Evolutionary conservation across 1,284 basidiomycete species (phyloP).

Genomic region (Ustanciosporium gigantosporum): DNA sequence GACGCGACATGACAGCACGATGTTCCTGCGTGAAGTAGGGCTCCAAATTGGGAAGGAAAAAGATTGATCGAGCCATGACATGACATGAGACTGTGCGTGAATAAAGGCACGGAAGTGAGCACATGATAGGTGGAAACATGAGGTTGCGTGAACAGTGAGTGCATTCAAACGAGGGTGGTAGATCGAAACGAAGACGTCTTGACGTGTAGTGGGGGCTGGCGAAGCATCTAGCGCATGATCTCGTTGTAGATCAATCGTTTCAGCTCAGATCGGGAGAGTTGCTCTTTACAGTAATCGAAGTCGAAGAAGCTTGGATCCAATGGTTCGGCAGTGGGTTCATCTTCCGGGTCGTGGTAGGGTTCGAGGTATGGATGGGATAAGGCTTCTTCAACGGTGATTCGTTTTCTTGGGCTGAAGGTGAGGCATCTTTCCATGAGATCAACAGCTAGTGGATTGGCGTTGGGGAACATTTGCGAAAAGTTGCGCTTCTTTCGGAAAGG

Average conservation of each 20-base stretch:
- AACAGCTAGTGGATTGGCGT: slow-evolving; percentile 69
- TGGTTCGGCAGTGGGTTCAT: slow-evolving; percentile 56
- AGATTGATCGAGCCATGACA: too few species aligned
- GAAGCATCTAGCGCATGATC: too few species aligned
- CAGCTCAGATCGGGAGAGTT: slow-evolving; percentile 62
- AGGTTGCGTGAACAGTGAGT: too few species aligned
- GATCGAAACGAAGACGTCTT: too few species aligned
- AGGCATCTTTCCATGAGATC: slow-evolving; percentile 87
- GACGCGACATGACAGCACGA: too few species aligned
- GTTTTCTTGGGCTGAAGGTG: slow-evolving; percentile 66
- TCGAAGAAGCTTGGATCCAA: slow-evolving; percentile 58
- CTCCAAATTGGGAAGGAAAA: too few species aligned
- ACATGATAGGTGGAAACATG: too few species aligned
- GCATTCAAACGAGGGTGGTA: too few species aligned
- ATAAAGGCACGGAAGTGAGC: too few species aligned
- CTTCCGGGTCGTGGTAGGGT: slow-evolving; percentile 59
- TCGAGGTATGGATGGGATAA: slow-evolving; percentile 58
- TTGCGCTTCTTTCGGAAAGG: slow-evolving; percentile 86
- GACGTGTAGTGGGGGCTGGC: too few species aligned
- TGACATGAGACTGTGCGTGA: too few species aligned
- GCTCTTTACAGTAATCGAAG: slow-evolving; percentile 61
- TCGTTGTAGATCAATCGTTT: slow-evolving; percentile 57
- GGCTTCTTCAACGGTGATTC: slow-evolving; percentile 59
- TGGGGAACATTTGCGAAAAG: slow-evolving; percentile 75
- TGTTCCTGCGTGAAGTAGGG: too few species aligned